Evolutionary conservation across 2,329 filamentous ascomycete genomes (phyloP).

Genomic region (Xylaria sp.): DNA sequence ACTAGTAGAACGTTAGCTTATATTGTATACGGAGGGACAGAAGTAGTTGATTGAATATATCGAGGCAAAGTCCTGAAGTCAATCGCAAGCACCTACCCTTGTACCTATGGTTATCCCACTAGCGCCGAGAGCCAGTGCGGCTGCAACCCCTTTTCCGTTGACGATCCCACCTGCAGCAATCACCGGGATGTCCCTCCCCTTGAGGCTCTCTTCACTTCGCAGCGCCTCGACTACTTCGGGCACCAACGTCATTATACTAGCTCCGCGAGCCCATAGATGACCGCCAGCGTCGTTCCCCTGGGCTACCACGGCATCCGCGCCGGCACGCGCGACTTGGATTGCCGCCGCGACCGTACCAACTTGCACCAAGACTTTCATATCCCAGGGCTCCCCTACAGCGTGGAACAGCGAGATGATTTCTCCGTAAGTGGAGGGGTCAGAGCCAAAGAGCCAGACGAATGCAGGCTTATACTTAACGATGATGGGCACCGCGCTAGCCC

Average conservation of each 20-base stretch:
- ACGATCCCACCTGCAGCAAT: slow-evolving; percentile 65
- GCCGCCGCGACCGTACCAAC: slow-evolving; percentile 62
- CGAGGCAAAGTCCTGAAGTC: slow-evolving; percentile 53
- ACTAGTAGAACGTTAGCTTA: background rate
- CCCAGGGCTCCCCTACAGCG: slow-evolving; percentile 53
- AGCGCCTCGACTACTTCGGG: slow-evolving; percentile 61
- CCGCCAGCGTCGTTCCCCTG: slow-evolving; percentile 67
- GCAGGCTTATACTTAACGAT: slow-evolving; percentile 46
- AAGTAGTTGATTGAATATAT: background rate
- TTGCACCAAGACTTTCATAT: slow-evolving; percentile 64
- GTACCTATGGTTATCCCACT: slow-evolving; percentile 71
- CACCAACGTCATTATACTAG: slow-evolving; percentile 60
- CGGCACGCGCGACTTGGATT: slow-evolving; percentile 52
- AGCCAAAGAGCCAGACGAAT: slow-evolving; percentile 36
- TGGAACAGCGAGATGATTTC: slow-evolving; percentile 15
- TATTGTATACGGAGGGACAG: background rate
- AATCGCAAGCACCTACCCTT: slow-evolving; percentile 47
- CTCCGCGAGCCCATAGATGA: slow-evolving; percentile 59
- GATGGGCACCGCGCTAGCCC: slow-evolving; percentile 35
- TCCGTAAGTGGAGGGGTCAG: slow-evolving; percentile 5
- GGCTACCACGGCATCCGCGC: slow-evolving; percentile 60
- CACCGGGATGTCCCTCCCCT: slow-evolving; percentile 52
- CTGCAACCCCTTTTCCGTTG: slow-evolving; percentile 63
- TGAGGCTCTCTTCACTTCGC: slow-evolving; percentile 19
- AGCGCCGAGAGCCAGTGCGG: slow-evolving; percentile 63